These are phyloP conservation scores for Stylonectria norvegica DNA, from an alignment of 2,329 filamentous ascomycete species.

Conservation along the genomic window DNA sequence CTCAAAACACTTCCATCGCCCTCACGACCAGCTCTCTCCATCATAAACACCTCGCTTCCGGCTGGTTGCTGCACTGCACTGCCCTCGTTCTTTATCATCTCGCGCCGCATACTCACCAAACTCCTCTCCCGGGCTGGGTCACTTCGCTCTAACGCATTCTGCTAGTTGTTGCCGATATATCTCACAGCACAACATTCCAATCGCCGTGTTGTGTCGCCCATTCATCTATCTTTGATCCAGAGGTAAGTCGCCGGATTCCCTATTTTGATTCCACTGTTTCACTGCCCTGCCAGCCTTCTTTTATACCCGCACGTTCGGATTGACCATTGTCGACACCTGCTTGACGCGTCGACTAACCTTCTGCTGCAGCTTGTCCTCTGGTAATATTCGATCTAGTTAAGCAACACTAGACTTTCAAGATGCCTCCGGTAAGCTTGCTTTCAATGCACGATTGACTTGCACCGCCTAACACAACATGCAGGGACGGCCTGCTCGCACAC, in stretches of 20 bases:
- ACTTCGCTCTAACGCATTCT: slow-evolving; percentile 28
- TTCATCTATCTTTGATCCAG: slow-evolving; percentile 32
- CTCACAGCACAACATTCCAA: slow-evolving; percentile 35
- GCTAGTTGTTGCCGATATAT: slow-evolving; percentile 27
- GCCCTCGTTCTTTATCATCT: slow-evolving; percentile 23
- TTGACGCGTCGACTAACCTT: slow-evolving; percentile 28
- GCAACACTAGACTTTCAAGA: slow-evolving; percentile 27
- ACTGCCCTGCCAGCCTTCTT: slow-evolving; percentile 14
- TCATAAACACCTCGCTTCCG: slow-evolving; percentile 35
- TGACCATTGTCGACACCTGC: slow-evolving; percentile 2
- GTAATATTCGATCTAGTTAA: slow-evolving; percentile 19
- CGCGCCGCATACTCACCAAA: slow-evolving; percentile 22
- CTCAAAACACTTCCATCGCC: slow-evolving; percentile 38
- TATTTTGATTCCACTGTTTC: slow-evolving; percentile 31
- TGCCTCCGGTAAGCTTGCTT: slow-evolving; percentile 35
- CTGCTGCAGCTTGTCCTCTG: slow-evolving; percentile 16
- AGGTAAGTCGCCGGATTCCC: slow-evolving; percentile 35
- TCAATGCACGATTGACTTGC: slow-evolving; percentile 3
- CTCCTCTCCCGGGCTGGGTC: slow-evolving; percentile 17
- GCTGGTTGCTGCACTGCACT: slow-evolving; percentile 14
- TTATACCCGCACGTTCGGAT: too few species aligned
- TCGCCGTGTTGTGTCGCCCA: slow-evolving; percentile 32
- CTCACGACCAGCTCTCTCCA: slow-evolving; percentile 30
- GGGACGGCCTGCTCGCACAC: slow-evolving; percentile 69
- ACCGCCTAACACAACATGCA: slow-evolving; percentile 28